Evolutionary conservation across 768 basidiomycete species (phyloP).

Genomic region (Austroboletus eburneus): DNA sequence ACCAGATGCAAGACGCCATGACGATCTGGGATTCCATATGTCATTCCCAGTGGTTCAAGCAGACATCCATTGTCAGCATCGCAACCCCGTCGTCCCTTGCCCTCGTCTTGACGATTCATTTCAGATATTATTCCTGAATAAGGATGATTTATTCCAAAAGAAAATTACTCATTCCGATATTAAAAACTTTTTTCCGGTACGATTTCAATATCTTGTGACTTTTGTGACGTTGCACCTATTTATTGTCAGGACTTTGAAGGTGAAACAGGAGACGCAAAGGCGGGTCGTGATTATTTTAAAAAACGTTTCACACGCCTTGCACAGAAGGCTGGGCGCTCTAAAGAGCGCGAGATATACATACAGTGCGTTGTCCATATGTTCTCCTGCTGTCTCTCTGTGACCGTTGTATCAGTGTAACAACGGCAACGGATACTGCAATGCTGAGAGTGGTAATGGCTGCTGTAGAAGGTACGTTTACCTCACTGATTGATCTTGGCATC

Average conservation of each 20-base stretch:
- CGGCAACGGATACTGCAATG: conserved; percentile 86
- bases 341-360: conserved; percentile 89
- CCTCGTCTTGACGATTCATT: not conserved
- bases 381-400: conserved; percentile 6
- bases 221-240: conserved; percentile 1
- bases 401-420: conserved; percentile 60
- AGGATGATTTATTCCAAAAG: conserved; percentile 87
- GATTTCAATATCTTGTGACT: conserved; percentile 14
- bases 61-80: conserved; percentile 79
- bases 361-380: conserved; percentile 57
- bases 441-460: conserved; percentile 92
- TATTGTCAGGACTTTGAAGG: conserved; percentile 75
- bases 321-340: conserved; percentile 78
- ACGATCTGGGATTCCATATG: conserved; percentile 99
- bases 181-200: conserved; percentile 82
- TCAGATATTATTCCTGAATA: conserved; percentile 92
- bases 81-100: not conserved
- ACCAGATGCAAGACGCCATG: conserved; percentile 99
- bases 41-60: conserved; percentile 96
- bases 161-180: conserved; percentile 83
- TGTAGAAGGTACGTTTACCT: conserved; percentile 71
- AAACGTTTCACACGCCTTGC: conserved; percentile 77
- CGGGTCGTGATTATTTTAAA: conserved; percentile 89
- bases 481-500: not conserved
- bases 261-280: conserved; percentile 61